Base-by-base conservation (phyloP, 768 basidiomycete species). In the Russula sp. region DNA sequence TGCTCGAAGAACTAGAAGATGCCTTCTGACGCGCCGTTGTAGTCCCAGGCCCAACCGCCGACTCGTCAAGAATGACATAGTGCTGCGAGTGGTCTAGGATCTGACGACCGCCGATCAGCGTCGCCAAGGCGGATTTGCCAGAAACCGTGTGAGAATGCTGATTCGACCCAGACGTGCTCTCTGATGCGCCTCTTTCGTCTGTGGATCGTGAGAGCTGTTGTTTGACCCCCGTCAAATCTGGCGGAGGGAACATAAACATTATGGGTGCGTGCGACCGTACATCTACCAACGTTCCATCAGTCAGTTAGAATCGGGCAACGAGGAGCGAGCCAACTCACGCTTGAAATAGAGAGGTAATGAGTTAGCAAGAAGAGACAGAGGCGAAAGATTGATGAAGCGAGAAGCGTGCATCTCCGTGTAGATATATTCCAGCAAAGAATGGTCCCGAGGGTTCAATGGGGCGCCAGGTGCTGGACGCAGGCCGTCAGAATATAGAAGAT, bases 331-430 rank as follows among this genome's bases (percentile, higher is more conserved):
- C 13, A 42, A 72, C 77, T 65, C 63, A 85, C 89, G 84, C 74
- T 78, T 80, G 70, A 91, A 87, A 74, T 88, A 81, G 60, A 83
- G 70, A 16, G 81, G 79, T 20, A 90, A 72, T 9, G 78, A 76
- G 66, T 84, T 86, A 16, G 79, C 75, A 56, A 91, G 73, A 48
- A 90, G 67, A 1, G 86, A 84, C 18, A 89, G 71, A 2, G 89
- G 88, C 26, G 82, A 75, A 2, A 82, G 73, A 71, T 90, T 90
- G 69, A 91, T 84, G 69, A 88, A 90, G 40, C 87, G 76, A 16
- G 83, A 77, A 6, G 81, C 81, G 30, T 89, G 85, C 83, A 87
- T 85, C 67, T 86, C 84, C 22, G 76, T 79, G 75, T 89, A 90
- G 13, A 89, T 85, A 51, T 74, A 75, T 68, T 86, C 84, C 26